A percentile compares a stretch with the other conserved stretches of the same genome.
phyloP scores from a whole-genome alignment of 257 asterid genomes.

The Nicotiana obtusifolia region DNA sequence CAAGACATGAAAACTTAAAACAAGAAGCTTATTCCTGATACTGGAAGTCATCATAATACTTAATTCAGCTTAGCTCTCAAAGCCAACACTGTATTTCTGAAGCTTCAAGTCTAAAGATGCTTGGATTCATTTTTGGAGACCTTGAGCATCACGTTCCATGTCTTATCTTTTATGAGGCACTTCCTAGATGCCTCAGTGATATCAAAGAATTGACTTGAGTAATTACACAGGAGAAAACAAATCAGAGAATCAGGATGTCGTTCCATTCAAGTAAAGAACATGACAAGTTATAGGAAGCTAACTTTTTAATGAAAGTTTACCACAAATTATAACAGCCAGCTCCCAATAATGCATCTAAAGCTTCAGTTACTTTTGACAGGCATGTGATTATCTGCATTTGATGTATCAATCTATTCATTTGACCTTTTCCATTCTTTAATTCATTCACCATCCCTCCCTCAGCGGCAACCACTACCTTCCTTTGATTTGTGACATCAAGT shows the following conservation, averaged over 20 bases:
- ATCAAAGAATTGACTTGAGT: neutral
- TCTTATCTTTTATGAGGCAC: neutral
- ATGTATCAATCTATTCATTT: neutral
- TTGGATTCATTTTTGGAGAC: neutral
- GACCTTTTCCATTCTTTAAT: neutral
- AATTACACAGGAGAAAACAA: neutral
- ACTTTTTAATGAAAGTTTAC: neutral
- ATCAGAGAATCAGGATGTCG: neutral
- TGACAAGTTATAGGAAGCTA: neutral
- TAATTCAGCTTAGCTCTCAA: neutral
- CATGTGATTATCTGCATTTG: neutral
- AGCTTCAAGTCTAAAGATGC: conserved; percentile 2
- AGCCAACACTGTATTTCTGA: neutral
- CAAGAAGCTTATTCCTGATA: neutral
- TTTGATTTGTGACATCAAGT: neutral
- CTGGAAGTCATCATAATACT: neutral
- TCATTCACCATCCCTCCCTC: neutral
- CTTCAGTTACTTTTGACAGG: neutral
- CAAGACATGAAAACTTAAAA: conserved; percentile 3
- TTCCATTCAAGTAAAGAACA: neutral
- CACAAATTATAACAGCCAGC: neutral
- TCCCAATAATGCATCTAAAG: neutral
- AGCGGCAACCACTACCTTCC: neutral
- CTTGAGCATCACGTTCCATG: neutral
- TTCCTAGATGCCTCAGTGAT: neutral